Evolutionary conservation across 192 early-diverging fungal genomes (phyloP), one percentile per base, ranked within the genome.

Genomic region (Entomortierella beljakovae): DNA sequence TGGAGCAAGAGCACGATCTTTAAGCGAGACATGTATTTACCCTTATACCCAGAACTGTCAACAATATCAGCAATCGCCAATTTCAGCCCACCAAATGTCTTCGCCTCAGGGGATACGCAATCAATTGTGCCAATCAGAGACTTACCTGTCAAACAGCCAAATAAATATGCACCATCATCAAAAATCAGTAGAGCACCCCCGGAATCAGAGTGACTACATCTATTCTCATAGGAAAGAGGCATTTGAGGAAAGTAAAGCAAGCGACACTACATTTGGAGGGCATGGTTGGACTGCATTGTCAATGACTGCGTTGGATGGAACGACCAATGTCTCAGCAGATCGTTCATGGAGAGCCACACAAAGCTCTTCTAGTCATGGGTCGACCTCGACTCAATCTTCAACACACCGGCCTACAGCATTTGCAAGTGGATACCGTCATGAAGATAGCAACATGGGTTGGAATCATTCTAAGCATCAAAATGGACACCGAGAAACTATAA

Each of bases 231-330:
- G 49, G 3, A 46, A 34, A 18, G 61, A 64, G 3, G 2, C 22
- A n/a, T 48, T 25, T 59, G 61, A 20, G 23, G 37, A 34, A 20
- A 69, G n/a, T 15, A 48, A 35, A 11, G 54, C 18, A 10, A 29
- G 15, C 6, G 57, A 58, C 15, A 16, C 40, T 0, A 28, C 23
- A 10, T 53, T 29, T 7, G 18, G 7, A 1, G 28, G 49, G 13
- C 20, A 50, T 2, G 5, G 23, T 26, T 77, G 65, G 73, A 64
- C 52, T 23, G 52, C 25, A 2, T 35, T 77, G 31, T 63, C 73
- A 7, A 77, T 77, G 73, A 77, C 73, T 22, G 26, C 73, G 3
- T 29, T 77, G 20, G 73, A 77, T 25, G 73, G 73, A 0, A 42
- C 43, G 7, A 43, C 40, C 7, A 72, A 72, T 18, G 25, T 58